A percentile compares a stretch with the other conserved stretches of the same genome.
Evolutionary conservation across 352 stramenopile species (phyloP).

Genomic region (Phytophthora litchii): DNA sequence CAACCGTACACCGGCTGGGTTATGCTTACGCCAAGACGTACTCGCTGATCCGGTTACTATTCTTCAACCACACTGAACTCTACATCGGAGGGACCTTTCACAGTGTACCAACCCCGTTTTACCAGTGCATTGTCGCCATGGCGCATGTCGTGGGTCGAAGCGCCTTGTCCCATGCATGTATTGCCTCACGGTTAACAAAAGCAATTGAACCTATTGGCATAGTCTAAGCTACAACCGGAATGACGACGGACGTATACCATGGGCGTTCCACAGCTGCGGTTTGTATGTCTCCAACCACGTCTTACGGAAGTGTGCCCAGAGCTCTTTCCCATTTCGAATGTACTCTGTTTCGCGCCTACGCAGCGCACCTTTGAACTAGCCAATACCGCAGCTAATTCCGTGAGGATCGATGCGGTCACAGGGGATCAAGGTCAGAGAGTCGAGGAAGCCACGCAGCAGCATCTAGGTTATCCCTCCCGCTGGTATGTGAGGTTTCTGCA

Average conservation of each 20-base stretch:
- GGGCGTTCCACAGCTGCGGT: conserved; percentile 17
- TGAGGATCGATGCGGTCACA: conserved; percentile 8
- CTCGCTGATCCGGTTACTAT: conserved; percentile 11
- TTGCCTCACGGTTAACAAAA: conserved; percentile 5
- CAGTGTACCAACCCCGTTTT: conserved; percentile 13
- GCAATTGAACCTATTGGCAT: conserved; percentile 20
- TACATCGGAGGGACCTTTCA: conserved; percentile 34
- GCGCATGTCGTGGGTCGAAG: neutral
- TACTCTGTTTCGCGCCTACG: neutral
- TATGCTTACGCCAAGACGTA: conserved; percentile 11
- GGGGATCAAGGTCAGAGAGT: conserved; percentile 2
- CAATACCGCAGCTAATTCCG: conserved; percentile 1
- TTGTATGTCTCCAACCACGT: conserved; percentile 21
- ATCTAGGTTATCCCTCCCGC: neutral
- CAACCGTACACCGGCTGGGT: conserved; percentile 9
- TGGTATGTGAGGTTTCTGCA: conserved; percentile 14
- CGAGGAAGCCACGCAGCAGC: conserved; percentile 10
- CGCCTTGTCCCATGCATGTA: conserved; percentile 16
- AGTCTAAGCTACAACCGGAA: conserved; percentile 3
- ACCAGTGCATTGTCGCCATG: conserved; percentile 26
- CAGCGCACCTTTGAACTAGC: neutral
- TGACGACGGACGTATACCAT: conserved; percentile 25
- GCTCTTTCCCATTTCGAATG: conserved; percentile 6
- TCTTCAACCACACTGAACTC: conserved; percentile 7
- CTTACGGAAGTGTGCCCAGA: conserved; percentile 1